Percentiles rank a stretch among this genome's conserved stretches.
phyloP scores from a whole-genome alignment of 148 eudicot genomes.

The Rhododendron kiyosumense region DNA sequence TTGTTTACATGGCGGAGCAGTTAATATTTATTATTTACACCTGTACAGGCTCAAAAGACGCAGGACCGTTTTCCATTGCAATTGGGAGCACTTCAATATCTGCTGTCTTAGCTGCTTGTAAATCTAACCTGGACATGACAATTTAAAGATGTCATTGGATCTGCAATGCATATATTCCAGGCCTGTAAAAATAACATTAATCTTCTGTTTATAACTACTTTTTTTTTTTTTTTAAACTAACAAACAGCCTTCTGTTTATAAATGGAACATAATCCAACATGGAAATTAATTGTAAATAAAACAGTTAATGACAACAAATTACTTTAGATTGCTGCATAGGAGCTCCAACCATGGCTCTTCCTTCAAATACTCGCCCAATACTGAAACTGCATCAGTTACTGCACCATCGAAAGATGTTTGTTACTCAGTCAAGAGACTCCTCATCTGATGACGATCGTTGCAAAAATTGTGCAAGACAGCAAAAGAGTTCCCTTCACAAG shows the following conservation, averaged over 20 bases:
- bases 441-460: neutral
- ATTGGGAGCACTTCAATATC: conserved; percentile 7
- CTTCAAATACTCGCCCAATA: conserved; percentile 80
- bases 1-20: neutral
- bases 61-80: conserved; percentile 8
- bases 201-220: neutral
- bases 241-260: neutral
- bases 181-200: neutral
- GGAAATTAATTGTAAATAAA: neutral
- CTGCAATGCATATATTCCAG: neutral
- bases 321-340: conserved; percentile 72
- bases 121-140: conserved; percentile 32
- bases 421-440: neutral
- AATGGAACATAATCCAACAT: neutral
- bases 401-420: conserved; percentile 13
- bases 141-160: neutral
- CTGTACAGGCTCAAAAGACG: conserved; percentile 28
- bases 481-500: neutral
- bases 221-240: too few species aligned
- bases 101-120: conserved; percentile 21
- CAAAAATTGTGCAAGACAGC: neutral
- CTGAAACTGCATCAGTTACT: conserved; percentile 70
- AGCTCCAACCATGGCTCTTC: conserved; percentile 92
- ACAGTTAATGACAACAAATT: conserved; percentile 10
- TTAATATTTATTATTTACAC: conserved; percentile 11